Evolutionary conservation across 306 rosid species (phyloP).

Genomic region (Malus sieversii): DNA sequence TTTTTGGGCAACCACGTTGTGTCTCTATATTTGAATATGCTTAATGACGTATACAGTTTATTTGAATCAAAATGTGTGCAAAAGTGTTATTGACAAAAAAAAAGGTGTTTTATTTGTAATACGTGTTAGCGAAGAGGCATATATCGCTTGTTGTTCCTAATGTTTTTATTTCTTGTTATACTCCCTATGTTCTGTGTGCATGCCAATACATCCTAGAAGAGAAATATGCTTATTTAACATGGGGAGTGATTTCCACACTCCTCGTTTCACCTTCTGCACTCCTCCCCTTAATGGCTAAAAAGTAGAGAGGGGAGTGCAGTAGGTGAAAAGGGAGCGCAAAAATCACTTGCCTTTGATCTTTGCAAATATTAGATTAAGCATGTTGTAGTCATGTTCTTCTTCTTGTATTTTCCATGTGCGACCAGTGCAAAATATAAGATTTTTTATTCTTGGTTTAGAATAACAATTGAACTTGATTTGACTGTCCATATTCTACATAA

Average conservation of each 20-base stretch:
- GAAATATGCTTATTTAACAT: no score
- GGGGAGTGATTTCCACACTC: no score
- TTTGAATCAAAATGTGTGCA: not conserved
- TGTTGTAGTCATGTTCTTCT: no score
- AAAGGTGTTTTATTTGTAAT: not conserved
- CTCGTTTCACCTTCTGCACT: no score
- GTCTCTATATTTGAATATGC: not conserved
- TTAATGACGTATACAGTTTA: not conserved
- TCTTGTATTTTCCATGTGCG: no score
- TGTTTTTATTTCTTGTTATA: not conserved
- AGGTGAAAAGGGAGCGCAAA: no score
- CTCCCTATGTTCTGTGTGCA: not conserved
- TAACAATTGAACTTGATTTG: not conserved
- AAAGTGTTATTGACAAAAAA: not conserved
- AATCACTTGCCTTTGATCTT: no score
- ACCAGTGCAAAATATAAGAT: no score
- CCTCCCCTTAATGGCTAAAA: no score
- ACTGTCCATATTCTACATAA: not conserved
- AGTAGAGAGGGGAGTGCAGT: no score
- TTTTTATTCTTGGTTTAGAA: not conserved
- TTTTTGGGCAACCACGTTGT: not conserved
- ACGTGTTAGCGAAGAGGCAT: not conserved
- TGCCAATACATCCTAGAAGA: not conserved
- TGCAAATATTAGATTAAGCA: no score
- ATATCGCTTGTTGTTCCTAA: not conserved